Conservation (phyloP, 108 stramenopile genomes). For the Stephanodiscus minutulus region DNA sequence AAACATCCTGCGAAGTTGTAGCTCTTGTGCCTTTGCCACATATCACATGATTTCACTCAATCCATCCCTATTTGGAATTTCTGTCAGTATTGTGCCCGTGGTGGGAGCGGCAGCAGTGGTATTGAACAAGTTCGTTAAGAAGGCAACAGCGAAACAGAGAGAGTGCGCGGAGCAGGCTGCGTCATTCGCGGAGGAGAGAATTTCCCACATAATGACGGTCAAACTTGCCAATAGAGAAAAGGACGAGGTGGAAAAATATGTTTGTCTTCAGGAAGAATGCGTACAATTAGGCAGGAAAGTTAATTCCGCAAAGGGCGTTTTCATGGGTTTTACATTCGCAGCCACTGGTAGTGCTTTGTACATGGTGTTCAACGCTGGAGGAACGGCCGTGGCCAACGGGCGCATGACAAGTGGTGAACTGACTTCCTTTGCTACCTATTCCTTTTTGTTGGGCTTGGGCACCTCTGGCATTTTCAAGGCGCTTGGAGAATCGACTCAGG, state of each 20-base stretch:
- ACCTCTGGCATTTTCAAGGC: conserved; percentile 78
- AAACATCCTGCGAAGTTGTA: conserved; percentile 68
- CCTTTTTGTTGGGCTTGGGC: conserved; percentile 85
- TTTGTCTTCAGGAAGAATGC: conserved; percentile 57
- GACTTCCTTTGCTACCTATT: conserved; percentile 83
- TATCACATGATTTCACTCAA: conserved; percentile 82
- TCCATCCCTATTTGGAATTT: conserved; percentile 71
- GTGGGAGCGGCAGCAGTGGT: conserved; percentile 75
- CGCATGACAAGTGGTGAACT: conserved; percentile 77
- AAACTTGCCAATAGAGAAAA: conserved; percentile 71
- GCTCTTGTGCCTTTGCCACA: conserved; percentile 74
- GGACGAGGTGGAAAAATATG: conserved; percentile 71
- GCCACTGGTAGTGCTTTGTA: conserved; percentile 72
- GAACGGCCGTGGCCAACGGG: conserved; percentile 65
- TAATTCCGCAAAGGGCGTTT: conserved; percentile 67
- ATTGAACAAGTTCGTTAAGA: conserved; percentile 72
- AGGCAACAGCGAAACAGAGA: conserved; percentile 58
- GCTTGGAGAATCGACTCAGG: conserved; percentile 62
- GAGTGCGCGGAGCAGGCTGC: conserved; percentile 62
- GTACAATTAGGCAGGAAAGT: conserved; percentile 56
- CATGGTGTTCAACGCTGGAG: conserved; percentile 73
- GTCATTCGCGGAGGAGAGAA: conserved; percentile 78
- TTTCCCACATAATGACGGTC: conserved; percentile 70
- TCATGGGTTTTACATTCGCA: conserved; percentile 87
- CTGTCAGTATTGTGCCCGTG: conserved; percentile 69